A percentile compares a stretch with the other conserved stretches of the same genome.
These are phyloP conservation scores for Aquilaria yunnanensis DNA, from an alignment of 345 rosid species.

Conservation along the genomic window DNA sequence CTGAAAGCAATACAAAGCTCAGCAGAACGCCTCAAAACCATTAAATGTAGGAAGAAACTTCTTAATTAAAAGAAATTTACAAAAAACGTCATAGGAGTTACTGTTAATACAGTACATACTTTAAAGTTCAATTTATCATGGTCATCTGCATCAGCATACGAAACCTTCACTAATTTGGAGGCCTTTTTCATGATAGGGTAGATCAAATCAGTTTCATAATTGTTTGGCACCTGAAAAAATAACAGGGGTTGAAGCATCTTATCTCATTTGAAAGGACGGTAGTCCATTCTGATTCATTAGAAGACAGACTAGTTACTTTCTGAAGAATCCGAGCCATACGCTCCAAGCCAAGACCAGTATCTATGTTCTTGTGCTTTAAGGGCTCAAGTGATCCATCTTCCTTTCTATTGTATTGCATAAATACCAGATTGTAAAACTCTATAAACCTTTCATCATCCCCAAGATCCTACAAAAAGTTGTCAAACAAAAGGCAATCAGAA, in stretches of 20 bases:
- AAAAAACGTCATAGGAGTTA: slow-evolving; percentile 1
- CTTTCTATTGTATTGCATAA: slow-evolving; percentile 88
- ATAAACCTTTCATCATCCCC: slow-evolving; percentile 90
- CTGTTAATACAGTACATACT: slow-evolving; percentile 27
- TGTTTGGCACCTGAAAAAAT: slow-evolving; percentile 75
- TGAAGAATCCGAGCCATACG: slow-evolving; percentile 91
- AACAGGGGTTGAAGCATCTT: slow-evolving; percentile 8
- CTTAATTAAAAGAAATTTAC: neutral
- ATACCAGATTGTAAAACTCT: slow-evolving; percentile 93
- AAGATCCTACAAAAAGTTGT: slow-evolving; percentile 52
- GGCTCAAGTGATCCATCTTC: slow-evolving; percentile 84
- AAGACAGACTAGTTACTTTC: slow-evolving; percentile 30
- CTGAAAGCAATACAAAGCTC: slow-evolving; percentile 27
- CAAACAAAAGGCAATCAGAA: slow-evolving; percentile 9
- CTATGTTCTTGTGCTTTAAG: slow-evolving; percentile 84
- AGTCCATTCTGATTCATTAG: neutral
- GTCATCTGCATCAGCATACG: slow-evolving; percentile 54
- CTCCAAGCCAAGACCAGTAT: slow-evolving; percentile 94
- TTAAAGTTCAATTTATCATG: slow-evolving; percentile 49
- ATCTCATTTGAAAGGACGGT: slow-evolving; percentile 6
- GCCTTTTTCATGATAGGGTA: slow-evolving; percentile 76
- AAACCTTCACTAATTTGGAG: slow-evolving; percentile 59
- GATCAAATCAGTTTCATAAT: slow-evolving; percentile 94
- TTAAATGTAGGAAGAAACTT: neutral
- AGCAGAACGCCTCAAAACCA: slow-evolving; percentile 6